Evolutionary conservation across 768 basidiomycete genomes (phyloP), one percentile per base, ranked within the genome.

Genomic region (Lactarius deliciosus): DNA sequence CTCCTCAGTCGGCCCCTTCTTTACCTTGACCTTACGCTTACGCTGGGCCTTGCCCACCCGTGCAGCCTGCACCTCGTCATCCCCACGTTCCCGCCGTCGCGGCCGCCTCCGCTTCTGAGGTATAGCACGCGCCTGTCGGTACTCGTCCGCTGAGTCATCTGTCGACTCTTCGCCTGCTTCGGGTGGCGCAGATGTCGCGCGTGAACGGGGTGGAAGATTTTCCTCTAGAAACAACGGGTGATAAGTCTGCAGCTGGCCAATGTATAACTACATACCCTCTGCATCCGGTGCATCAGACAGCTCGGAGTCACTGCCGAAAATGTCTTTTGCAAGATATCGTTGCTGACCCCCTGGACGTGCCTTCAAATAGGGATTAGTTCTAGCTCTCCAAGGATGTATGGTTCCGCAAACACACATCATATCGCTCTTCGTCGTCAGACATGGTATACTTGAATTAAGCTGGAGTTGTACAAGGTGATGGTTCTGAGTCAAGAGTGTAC

Each of bases 1-100:
- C 36, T 86, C 79, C 74, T 89, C 88, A 43, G 84, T 83, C 28
- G 82, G 80, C 25, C 47, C 66, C 58, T 68, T 68, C 63, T 68
- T 69, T 53, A 62, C 61, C 53, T 55, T 67, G 18, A 25, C 57
- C 61, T 30, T 62, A 69, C 78, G 79, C 75, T 80, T 83, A n/a
- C 82, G 77, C 74, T 89, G 83, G 79, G 89, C 85, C 73, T 90
- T 84, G 64, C 73, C 75, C 75, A 61, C 72, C 74, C 63, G 75
- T 75, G 68, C 70, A 71, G 70, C 59, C 75, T 66, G 73, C 74
- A 38, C 69, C 68, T 68, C 72, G 66, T 71, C 76, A 34, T 67
- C 77, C 28, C 55, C 69, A 65, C 69, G 69, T n/a, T 69, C 64
- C 25, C 55, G 64, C 22, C 68, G 64, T 41, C 63, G 62, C 57